Evolutionary conservation across 257 asterid species (phyloP).

Genomic region (Gardenia jasminoides): DNA sequence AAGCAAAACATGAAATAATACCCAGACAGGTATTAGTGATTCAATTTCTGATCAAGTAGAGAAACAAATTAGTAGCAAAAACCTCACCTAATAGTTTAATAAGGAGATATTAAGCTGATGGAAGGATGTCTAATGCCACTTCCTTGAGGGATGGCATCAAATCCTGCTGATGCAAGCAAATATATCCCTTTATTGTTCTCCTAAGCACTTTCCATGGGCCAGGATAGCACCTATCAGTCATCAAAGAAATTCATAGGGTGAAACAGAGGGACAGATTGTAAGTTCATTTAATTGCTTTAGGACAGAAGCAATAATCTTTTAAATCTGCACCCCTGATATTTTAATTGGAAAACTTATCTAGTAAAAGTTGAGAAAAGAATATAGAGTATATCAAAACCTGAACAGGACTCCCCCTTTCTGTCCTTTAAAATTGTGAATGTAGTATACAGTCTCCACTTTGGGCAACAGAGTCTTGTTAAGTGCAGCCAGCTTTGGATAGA

Average conservation of each 20-base stretch:
- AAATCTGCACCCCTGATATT: neutral
- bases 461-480: constrained; percentile 65
- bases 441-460: constrained; percentile 82
- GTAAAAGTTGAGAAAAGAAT: neutral
- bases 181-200: constrained; percentile 51
- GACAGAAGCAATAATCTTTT: neutral
- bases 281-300: neutral
- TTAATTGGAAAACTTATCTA: neutral
- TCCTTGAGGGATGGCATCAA: constrained; percentile 83
- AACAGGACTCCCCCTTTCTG: constrained; percentile 74
- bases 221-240: constrained; percentile 62
- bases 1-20: no score
- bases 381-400: constrained; percentile 45
- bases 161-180: constrained; percentile 70
- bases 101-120: constrained; percentile 41
- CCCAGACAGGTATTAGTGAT: neutral
- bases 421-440: constrained; percentile 95
- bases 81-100: constrained; percentile 2
- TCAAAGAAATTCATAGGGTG: neutral
- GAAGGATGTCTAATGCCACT: constrained; percentile 85
- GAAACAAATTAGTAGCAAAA: neutral
- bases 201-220: constrained; percentile 79
- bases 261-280: neutral
- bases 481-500: constrained; percentile 89
- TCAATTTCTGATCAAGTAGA: neutral